phyloP scores from a whole-genome alignment of 768 basidiomycete species.

The Podaxis pistillaris region DNA sequence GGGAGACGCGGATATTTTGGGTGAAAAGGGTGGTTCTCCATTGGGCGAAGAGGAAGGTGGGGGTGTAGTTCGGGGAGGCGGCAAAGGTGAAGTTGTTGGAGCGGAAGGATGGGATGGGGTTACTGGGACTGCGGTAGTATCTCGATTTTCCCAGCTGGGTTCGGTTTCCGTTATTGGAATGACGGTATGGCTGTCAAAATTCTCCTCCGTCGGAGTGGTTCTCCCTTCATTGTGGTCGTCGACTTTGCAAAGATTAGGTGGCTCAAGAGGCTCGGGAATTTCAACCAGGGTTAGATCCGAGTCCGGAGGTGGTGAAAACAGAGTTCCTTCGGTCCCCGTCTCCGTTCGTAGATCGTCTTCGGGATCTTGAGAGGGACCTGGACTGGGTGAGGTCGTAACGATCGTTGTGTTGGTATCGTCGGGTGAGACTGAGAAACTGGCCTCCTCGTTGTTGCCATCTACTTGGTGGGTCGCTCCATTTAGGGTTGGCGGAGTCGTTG shows the following conservation, averaged over 20 bases:
- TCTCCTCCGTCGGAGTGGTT: too few species aligned
- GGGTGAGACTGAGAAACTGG: too few species aligned
- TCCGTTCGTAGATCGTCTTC: background rate
- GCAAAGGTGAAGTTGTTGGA: background rate
- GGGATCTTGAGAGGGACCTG: background rate
- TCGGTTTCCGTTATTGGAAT: background rate
- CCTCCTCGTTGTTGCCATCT: too few species aligned
- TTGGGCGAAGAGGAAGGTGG: background rate
- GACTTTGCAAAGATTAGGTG: background rate
- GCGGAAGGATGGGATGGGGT: background rate
- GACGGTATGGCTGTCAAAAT: too few species aligned
- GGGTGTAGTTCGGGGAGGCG: background rate
- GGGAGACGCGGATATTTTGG: background rate
- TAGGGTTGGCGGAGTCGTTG: background rate
- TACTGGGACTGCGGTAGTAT: background rate
- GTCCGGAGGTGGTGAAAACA: conserved; percentile 1
- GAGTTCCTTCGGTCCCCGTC: background rate
- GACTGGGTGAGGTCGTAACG: background rate
- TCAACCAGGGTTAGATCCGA: conserved; percentile 11
- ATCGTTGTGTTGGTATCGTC: background rate
- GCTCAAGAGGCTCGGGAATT: background rate
- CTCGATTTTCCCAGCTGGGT: background rate
- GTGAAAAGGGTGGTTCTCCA: background rate
- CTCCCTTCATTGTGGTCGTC: background rate
- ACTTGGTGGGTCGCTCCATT: background rate